Conservation (phyloP, 2,329 filamentous ascomycete genomes). For the Aspergillus aculeatinus region DNA sequence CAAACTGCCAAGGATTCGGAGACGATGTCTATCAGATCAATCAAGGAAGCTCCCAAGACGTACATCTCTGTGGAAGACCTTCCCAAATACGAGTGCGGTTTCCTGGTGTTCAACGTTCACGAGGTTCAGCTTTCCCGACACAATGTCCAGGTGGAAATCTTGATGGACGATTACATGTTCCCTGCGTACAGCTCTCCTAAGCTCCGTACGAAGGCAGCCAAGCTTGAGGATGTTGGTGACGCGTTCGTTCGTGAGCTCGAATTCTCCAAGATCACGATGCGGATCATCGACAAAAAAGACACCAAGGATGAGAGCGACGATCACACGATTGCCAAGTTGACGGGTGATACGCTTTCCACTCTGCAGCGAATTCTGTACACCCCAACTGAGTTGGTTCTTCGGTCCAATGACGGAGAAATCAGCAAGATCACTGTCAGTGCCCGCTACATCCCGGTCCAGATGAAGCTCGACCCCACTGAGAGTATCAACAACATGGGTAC, state of each 20-base stretch:
- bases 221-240: slow-evolving; percentile 90
- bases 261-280: slow-evolving; percentile 87
- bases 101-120: slow-evolving; percentile 91
- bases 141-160: slow-evolving; percentile 77
- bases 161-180: slow-evolving; percentile 94
- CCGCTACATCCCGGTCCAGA: slow-evolving; percentile 91
- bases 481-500: slow-evolving; percentile 99
- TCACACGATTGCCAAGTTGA: slow-evolving; percentile 74
- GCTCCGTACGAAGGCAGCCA: slow-evolving; percentile 65
- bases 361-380: slow-evolving; percentile 90
- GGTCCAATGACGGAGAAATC: slow-evolving; percentile 70
- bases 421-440: slow-evolving; percentile 86
- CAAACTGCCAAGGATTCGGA: slow-evolving; percentile 47
- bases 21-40: slow-evolving; percentile 44
- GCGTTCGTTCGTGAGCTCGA: slow-evolving; percentile 97
- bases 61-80: slow-evolving; percentile 77
- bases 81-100: slow-evolving; percentile 78
- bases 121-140: slow-evolving; percentile 79
- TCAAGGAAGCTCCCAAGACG: slow-evolving; percentile 68
- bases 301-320: slow-evolving; percentile 68
- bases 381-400: slow-evolving; percentile 77
- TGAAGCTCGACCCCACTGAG: slow-evolving; percentile 89
- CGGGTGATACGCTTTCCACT: slow-evolving; percentile 81
- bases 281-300: slow-evolving; percentile 77
- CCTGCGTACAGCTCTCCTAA: slow-evolving; percentile 81